Evolutionary conservation across 2,329 filamentous ascomycete genomes (phyloP).

Genomic region (Pseudocercospora fijiensis): DNA sequence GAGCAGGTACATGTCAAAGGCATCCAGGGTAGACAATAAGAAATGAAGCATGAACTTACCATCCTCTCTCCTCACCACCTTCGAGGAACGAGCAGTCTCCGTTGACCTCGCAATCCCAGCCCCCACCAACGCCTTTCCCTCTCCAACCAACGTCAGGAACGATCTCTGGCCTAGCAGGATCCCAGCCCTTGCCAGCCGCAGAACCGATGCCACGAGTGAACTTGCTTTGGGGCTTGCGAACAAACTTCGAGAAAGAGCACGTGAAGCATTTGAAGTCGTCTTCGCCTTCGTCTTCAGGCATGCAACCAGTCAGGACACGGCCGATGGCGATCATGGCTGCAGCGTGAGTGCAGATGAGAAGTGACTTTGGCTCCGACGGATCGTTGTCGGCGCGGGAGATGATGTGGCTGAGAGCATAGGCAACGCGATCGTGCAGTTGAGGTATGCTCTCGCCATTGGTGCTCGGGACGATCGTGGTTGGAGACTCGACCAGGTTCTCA

Average conservation of each 20-base stretch:
- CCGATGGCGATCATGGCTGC: constrained; percentile 86
- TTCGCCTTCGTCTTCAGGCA: constrained; percentile 68
- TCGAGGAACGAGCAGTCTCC: constrained; percentile 82
- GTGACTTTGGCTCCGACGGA: constrained; percentile 62
- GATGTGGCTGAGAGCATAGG: constrained; percentile 66
- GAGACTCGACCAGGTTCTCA: constrained; percentile 47
- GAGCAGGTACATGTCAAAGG: neutral
- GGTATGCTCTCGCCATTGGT: constrained; percentile 75
- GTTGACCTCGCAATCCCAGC: constrained; percentile 77
- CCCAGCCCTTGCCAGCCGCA: constrained; percentile 29
- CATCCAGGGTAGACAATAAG: neutral
- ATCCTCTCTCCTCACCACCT: constrained; percentile 81
- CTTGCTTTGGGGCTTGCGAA: constrained; percentile 35
- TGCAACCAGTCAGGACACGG: constrained; percentile 71
- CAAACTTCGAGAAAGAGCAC: constrained; percentile 72
- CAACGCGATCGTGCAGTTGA: constrained; percentile 76
- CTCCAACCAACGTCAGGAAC: constrained; percentile 55
- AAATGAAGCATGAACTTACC: constrained; percentile 55
- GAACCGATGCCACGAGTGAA: constrained; percentile 13
- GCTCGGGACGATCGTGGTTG: constrained; percentile 61
- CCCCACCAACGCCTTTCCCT: constrained; percentile 65
- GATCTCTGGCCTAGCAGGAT: constrained; percentile 34
- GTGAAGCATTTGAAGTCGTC: constrained; percentile 87
- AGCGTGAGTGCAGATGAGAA: constrained; percentile 86
- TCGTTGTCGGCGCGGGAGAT: constrained; percentile 69